phyloP scores from a whole-genome alignment of 345 rosid species.

The Noccaea caerulescens region DNA sequence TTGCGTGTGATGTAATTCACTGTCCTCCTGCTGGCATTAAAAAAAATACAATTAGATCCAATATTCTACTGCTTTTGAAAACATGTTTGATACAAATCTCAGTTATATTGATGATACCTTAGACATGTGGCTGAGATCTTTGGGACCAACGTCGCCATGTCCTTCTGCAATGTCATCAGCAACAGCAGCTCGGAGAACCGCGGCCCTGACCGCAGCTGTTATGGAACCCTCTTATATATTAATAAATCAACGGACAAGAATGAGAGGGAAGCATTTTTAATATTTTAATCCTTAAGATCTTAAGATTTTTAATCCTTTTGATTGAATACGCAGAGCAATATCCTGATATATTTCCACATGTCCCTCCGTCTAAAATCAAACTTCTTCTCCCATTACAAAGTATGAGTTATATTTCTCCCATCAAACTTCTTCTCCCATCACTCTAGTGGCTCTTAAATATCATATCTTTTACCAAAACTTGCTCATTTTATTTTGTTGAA shows the following conservation, averaged over 20 bases:
- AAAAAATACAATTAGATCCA: slow-evolving; percentile 3
- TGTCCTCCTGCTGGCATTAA: slow-evolving; percentile 63
- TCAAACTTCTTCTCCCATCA: no score
- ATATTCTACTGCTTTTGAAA: not conserved
- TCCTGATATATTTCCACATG: no score
- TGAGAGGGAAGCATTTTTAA: not conserved
- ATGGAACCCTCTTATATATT: slow-evolving; percentile 50
- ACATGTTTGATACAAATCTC: slow-evolving; percentile 12
- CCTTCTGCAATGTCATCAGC: slow-evolving; percentile 88
- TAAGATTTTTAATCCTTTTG: no score
- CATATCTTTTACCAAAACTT: no score
- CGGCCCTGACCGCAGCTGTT: slow-evolving; percentile 91
- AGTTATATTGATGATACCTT: slow-evolving; percentile 50
- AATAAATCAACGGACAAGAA: slow-evolving; percentile 6
- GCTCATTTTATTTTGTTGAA: no score
- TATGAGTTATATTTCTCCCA: no score
- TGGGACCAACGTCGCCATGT: slow-evolving; percentile 66
- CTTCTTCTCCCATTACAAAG: no score
- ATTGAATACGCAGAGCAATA: no score
- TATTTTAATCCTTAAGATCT: no score
- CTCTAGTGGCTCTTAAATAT: no score
- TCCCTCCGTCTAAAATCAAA: no score
- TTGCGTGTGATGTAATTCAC: no score
- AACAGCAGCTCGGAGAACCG: slow-evolving; percentile 87
- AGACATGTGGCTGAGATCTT: slow-evolving; percentile 80